Base-by-base conservation (phyloP, 139 green algal genomes). In the Closterium sp. region DNA sequence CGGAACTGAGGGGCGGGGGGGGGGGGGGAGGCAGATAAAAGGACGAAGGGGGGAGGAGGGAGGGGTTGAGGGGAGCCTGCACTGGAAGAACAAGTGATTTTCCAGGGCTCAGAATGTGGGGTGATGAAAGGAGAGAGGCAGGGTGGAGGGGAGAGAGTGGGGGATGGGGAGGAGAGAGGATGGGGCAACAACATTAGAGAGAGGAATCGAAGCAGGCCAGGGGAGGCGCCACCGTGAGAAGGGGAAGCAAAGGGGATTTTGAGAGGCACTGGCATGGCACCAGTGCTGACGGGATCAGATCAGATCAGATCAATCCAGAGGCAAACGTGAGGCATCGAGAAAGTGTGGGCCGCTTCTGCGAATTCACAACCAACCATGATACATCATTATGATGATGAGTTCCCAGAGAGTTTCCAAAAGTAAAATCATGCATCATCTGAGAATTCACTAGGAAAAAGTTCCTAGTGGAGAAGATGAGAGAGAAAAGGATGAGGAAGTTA, bases 1-100 rank as follows among this genome's bases (percentile, higher is more conserved):
- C 96, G 92, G 91, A 98, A 98, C 95, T 97, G 96, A 27, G 2
- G 31, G 9, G 22, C 7, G 7, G 1, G 87, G 31, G 9, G 31
- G 11, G 11, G 70, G 31, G 19, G 50, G 30, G 31, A 29, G 27
- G 87, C 87, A 31, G 21, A 86, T 32, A 89, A 6, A 4, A 2
- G 24, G 87, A 90, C 2, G 9, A 9, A 90, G 87, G n/a, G 28
- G 87, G 13, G 87, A 45, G 27, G 87, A 50, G 87, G 70, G 29
- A 73, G 70, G 87, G 70, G 87, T 45, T 10, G 24, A 90, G 9
- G n/a, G 28, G 27, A 9, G 28, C 22, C 31, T 5, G 70, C 38
- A 90, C 4, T 29, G 27, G 2, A 2, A 70, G 28, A 70, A 31
- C 28, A 30, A 9, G 24, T 30, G 88, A 4, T 50, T 10, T 5